Evolutionary conservation across 1,284 basidiomycete genomes (phyloP), one percentile per base, ranked within the genome.

Genomic region (Ganoderma meredithae): DNA sequence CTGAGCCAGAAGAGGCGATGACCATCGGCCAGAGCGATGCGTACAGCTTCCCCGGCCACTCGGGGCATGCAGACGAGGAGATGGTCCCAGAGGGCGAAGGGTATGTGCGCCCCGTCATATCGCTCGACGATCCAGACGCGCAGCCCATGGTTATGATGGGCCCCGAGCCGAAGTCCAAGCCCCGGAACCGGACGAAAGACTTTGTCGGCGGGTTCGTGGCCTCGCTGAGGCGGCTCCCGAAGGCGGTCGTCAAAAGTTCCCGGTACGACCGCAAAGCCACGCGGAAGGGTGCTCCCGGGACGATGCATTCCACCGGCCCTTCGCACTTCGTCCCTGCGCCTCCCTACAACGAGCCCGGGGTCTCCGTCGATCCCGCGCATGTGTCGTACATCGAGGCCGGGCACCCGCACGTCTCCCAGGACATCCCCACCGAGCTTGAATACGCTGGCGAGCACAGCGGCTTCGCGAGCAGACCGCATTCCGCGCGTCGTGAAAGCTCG

Each of bases 181-280:
- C 55, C 22, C 72, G 73, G n/a, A 62, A 71, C 8, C 65, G 58
- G 52, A 70, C 66, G 62, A 73, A 62, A 58, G 66, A 65, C 19
- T 79, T 79, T 60, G 79, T 81, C 1, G 79, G 79, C n/a, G 79
- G 79, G 0, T 81, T 81, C 65, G 70, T 80, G 4, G 64, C 72
- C 1, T 66, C 72, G 10, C 67, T 80, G 62, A 75, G 68, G 68
- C 76, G 69, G 58, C 64, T 80, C 6, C 79, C 79, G 0, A 72
- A 67, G 52, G 74, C 70, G 1, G 68, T 79, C 67, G 68, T 67
- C 33, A 75, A 73, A 62, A 73, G 72, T 31, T 64, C 71, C 27
- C 19, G 68, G 40, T 69, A 70, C 43, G 75, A 75, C 53, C 71
- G 69, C 62, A 66, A 69, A 59, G 59, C 71, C 22, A 66, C 69